Evolutionary conservation across 352 stramenopile genomes (phyloP).

Genomic region (Discostella stelligera): DNA sequence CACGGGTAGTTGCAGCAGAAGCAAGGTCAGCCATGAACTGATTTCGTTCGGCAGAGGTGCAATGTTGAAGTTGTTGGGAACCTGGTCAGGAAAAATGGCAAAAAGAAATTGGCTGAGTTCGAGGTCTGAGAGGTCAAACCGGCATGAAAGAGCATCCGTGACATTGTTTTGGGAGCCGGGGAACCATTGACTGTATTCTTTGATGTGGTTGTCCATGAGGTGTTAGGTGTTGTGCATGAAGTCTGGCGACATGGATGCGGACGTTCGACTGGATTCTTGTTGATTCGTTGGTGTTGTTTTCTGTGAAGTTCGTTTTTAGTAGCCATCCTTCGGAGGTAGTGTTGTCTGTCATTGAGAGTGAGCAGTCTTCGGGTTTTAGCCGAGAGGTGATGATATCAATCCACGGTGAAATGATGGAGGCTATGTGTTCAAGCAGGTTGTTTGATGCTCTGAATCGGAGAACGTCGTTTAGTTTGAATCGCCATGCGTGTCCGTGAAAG

Average conservation of each 20-base stretch:
- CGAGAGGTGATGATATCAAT: background rate
- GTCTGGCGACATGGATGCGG: background rate
- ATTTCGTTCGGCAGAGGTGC: slow-evolving; percentile 11
- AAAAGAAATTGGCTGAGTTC: slow-evolving; percentile 13
- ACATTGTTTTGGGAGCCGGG: slow-evolving; percentile 14
- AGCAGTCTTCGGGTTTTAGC: background rate
- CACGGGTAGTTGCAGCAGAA: slow-evolving; percentile 8
- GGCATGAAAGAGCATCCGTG: slow-evolving; percentile 8
- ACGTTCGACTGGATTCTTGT: background rate
- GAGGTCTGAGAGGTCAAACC: background rate
- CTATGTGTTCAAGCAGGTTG: slow-evolving; percentile 13
- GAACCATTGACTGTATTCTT: slow-evolving; percentile 25
- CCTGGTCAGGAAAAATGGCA: slow-evolving; percentile 10
- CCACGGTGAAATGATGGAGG: slow-evolving; percentile 9
- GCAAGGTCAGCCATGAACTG: slow-evolving; percentile 13
- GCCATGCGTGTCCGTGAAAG: background rate
- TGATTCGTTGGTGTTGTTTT: slow-evolving; percentile 9
- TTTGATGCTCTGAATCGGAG: slow-evolving; percentile 3
- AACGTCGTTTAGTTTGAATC: background rate
- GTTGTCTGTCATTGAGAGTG: slow-evolving; percentile 14
- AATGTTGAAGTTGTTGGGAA: slow-evolving; percentile 15
- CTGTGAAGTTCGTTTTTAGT: too few relatives aligned
- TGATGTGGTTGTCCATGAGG: slow-evolving; percentile 1
- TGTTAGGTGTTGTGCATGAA: background rate
- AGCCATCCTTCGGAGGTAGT: slow-evolving; percentile 17